phyloP scores from a whole-genome alignment of 768 basidiomycete genomes.

The Megacollybia marginata region DNA sequence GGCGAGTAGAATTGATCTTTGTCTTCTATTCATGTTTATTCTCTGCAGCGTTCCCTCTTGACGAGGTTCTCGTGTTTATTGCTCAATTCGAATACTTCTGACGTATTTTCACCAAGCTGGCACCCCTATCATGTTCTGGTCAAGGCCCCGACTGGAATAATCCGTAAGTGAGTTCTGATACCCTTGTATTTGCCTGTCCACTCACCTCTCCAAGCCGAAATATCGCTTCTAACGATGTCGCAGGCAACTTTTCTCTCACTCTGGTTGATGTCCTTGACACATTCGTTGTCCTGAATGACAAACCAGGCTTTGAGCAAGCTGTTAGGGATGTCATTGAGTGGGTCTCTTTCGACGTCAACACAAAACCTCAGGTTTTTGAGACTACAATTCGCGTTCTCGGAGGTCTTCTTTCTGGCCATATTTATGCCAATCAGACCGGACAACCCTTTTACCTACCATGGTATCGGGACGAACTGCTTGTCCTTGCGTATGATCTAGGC shows the following conservation, averaged over 20 bases:
- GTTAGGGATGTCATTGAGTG: slow-evolving; percentile 73
- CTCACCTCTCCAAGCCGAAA: slow-evolving; percentile 41
- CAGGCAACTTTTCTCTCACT: slow-evolving; percentile 87
- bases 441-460: slow-evolving; percentile 74
- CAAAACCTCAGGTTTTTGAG: slow-evolving; percentile 97
- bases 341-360: slow-evolving; percentile 90
- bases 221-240: slow-evolving; percentile 82
- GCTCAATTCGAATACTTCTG: slow-evolving; percentile 1
- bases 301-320: slow-evolving; percentile 73
- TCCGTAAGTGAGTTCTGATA: slow-evolving; percentile 46
- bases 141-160: slow-evolving; percentile 83
- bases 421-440: slow-evolving; percentile 60
- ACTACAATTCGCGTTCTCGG: slow-evolving; percentile 93
- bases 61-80: slow-evolving; percentile 50
- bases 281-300: slow-evolving; percentile 80
- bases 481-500: slow-evolving; percentile 83
- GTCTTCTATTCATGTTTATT: slow-evolving; percentile 5
- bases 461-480: slow-evolving; percentile 77
- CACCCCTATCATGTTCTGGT: slow-evolving; percentile 80
- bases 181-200: background rate
- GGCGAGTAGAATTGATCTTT: slow-evolving; percentile 35
- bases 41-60: slow-evolving; percentile 68
- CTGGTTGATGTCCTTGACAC: slow-evolving; percentile 82
- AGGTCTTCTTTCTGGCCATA: slow-evolving; percentile 80
- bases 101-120: slow-evolving; percentile 52